A percentile compares a stretch with the other conserved stretches of the same genome.
These are phyloP conservation scores for Graphilbum ipis-grandicollis DNA, from an alignment of 2,329 filamentous ascomycete genomes.

Conservation along the genomic window DNA sequence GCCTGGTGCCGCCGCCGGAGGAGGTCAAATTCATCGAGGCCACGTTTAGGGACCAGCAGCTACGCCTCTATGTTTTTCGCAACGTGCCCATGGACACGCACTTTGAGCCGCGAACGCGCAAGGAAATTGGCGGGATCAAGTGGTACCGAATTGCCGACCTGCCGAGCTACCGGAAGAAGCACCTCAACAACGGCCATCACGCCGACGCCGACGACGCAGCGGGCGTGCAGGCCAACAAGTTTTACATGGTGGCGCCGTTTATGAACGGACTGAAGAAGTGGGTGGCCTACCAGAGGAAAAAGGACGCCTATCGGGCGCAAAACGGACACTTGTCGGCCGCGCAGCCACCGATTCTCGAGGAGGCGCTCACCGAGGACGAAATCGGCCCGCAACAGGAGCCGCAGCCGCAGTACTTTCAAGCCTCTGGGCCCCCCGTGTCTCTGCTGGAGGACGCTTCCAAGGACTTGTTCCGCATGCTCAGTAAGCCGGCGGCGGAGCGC, in stretches of 20 bases:
- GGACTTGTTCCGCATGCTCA: constrained; percentile 36
- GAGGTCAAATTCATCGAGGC: constrained; percentile 74
- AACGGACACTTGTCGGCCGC: constrained; percentile 22
- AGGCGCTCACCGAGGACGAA: constrained; percentile 47
- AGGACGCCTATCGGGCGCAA: constrained; percentile 33
- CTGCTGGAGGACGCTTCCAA: constrained; percentile 31
- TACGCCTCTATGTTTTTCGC: constrained; percentile 82
- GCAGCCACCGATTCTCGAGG: constrained; percentile 28
- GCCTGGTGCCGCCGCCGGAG: constrained; percentile 54
- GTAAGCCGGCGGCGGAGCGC: constrained; percentile 26
- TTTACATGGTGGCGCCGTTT: constrained; percentile 97
- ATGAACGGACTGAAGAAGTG: constrained; percentile 72
- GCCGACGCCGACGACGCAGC: constrained; percentile 39
- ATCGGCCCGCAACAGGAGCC: constrained; percentile 23
- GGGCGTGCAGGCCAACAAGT: constrained; percentile 55
- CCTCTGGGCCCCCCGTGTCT: constrained; percentile 22
- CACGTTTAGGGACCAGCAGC: constrained; percentile 80
- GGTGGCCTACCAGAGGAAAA: constrained; percentile 70
- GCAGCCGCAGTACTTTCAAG: constrained; percentile 11
- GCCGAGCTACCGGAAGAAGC: constrained; percentile 61
- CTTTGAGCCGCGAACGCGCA: constrained; percentile 81
- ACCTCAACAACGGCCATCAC: constrained; percentile 29
- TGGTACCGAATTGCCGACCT: constrained; percentile 89
- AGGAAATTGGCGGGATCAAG: constrained; percentile 92
- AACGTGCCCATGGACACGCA: constrained; percentile 71